These are phyloP conservation scores for Candida insectorum DNA, from an alignment of 805 yeast species.

Conservation along the genomic window DNA sequence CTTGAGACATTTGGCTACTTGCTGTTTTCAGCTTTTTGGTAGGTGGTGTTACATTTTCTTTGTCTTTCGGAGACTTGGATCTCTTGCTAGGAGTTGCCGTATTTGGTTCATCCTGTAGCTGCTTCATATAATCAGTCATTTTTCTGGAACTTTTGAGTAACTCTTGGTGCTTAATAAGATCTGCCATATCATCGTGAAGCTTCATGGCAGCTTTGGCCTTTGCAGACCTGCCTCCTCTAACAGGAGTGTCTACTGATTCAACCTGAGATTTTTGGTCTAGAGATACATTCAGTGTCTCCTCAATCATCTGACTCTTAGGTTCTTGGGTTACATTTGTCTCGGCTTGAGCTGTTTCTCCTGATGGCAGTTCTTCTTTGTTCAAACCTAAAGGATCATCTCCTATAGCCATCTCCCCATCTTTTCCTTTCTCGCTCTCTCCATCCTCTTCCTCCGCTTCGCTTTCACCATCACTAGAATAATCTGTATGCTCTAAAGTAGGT, in stretches of 20 bases:
- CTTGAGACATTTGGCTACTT: not conserved
- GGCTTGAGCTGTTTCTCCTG: not conserved
- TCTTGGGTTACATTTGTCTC: not conserved
- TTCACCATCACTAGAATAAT: conserved; percentile 11
- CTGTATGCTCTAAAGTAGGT: conserved; percentile 17
- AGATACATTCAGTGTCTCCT: not conserved
- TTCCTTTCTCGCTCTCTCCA: not conserved
- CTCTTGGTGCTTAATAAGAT: conserved; percentile 60
- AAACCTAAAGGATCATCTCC: no score
- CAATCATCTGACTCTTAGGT: not conserved
- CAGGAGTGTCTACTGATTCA: not conserved
- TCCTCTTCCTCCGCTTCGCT: conserved; percentile 8
- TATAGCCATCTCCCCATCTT: conserved; percentile 1
- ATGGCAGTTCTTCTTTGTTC: not conserved
- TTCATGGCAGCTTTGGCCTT: conserved; percentile 62
- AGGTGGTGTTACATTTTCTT: conserved; percentile 11
- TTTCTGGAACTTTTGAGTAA: conserved; percentile 41
- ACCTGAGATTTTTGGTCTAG: not conserved
- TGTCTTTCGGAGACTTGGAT: conserved; percentile 9
- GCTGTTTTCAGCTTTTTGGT: conserved; percentile 13
- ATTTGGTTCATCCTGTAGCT: conserved; percentile 29
- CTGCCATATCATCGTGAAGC: conserved; percentile 66
- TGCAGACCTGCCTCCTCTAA: conserved; percentile 49
- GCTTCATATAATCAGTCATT: conserved; percentile 36
- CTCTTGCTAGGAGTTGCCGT: conserved; percentile 5